Evolutionary conservation across 345 rosid species (phyloP).

Genomic region (Citrus cavaleriei): DNA sequence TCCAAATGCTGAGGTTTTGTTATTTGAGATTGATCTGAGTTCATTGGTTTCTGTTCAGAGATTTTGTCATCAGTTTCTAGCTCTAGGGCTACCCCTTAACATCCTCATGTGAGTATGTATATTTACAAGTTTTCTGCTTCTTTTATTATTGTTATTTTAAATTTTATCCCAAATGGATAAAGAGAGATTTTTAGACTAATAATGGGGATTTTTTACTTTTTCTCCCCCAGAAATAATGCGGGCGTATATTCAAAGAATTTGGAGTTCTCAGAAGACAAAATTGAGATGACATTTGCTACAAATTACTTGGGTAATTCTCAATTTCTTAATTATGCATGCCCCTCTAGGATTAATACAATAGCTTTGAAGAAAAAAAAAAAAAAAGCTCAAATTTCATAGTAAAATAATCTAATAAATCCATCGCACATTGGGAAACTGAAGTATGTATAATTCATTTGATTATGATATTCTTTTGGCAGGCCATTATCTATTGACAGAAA

Average conservation of each 20-base stretch:
- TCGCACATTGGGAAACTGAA: too few species aligned
- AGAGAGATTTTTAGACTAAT: neutral
- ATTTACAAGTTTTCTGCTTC: neutral
- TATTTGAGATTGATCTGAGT: slow-evolving; percentile 75
- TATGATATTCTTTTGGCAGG: slow-evolving; percentile 42
- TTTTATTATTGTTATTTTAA: neutral
- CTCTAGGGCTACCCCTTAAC: slow-evolving; percentile 70
- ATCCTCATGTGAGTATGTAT: slow-evolving; percentile 66
- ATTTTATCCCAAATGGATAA: neutral
- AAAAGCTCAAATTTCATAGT: too few species aligned
- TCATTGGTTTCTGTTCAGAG: slow-evolving; percentile 71
- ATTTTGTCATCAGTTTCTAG: slow-evolving; percentile 64
- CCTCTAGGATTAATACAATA: too few species aligned
- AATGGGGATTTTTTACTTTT: neutral
- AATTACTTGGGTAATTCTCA: slow-evolving; percentile 66
- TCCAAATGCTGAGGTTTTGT: slow-evolving; percentile 51
- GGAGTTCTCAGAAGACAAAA: slow-evolving; percentile 93
- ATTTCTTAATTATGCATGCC: neutral
- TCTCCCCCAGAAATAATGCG: slow-evolving; percentile 76
- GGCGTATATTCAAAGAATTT: slow-evolving; percentile 74
- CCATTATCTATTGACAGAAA: slow-evolving; percentile 76
- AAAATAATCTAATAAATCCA: too few species aligned
- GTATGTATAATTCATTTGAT: neutral
- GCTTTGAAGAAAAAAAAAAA: too few species aligned
- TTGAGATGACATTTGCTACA: slow-evolving; percentile 92